A percentile compares a stretch with the other conserved stretches of the same genome.
Conservation (phyloP, 345 rosid species). For the Eutrema yunnanense region DNA sequence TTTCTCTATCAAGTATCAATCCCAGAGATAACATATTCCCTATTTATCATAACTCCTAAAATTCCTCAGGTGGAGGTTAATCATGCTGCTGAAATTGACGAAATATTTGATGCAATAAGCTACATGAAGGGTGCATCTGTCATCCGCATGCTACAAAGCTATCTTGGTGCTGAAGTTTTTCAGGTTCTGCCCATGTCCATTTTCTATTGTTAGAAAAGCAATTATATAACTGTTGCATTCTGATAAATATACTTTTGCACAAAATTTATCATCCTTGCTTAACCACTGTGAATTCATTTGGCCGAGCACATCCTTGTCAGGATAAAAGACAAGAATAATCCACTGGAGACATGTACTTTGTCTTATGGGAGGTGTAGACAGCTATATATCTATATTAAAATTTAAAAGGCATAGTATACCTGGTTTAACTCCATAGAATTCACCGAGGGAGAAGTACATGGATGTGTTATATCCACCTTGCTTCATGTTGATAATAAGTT, state of each 20-base stretch:
- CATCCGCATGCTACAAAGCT: slow-evolving; percentile 93
- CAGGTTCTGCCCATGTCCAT: slow-evolving; percentile 51
- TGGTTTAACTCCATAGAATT: background rate
- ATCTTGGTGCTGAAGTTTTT: slow-evolving; percentile 85
- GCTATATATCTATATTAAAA: background rate
- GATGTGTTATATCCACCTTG: background rate
- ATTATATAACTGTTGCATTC: background rate
- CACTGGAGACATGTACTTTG: background rate
- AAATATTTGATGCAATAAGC: slow-evolving; percentile 94
- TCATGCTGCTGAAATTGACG: slow-evolving; percentile 87
- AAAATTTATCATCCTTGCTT: background rate
- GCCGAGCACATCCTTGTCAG: background rate
- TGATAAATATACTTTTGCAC: background rate
- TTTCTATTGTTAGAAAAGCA: background rate
- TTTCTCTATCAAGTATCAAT: background rate
- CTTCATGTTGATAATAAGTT: background rate
- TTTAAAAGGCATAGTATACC: background rate
- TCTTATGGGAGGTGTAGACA: background rate
- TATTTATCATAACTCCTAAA: background rate
- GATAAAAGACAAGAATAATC: too few species aligned
- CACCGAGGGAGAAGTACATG: background rate
- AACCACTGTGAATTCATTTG: background rate
- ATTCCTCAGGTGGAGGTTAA: slow-evolving; percentile 72
- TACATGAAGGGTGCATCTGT: slow-evolving; percentile 93
- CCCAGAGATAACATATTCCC: background rate